phyloP scores from a whole-genome alignment of 2,329 filamentous ascomycete species.

The Elsinoe necatrix region DNA sequence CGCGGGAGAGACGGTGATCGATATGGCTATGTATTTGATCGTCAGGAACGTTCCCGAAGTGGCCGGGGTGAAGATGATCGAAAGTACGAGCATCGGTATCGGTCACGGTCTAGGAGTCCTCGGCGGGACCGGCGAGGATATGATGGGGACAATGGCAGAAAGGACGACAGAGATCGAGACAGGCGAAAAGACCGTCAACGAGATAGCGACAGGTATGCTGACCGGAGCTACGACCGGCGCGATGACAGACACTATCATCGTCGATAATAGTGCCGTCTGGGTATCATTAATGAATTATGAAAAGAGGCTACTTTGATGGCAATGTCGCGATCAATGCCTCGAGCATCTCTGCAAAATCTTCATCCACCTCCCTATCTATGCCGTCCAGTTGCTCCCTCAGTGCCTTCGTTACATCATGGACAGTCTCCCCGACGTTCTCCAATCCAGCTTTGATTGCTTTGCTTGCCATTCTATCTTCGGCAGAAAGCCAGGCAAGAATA shows the following conservation, averaged over 20 bases:
- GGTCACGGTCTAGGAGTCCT: constrained; percentile 27
- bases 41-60: constrained; percentile 37
- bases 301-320: constrained; percentile 13
- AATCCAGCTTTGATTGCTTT: constrained; percentile 56
- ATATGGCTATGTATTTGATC: constrained; percentile 77
- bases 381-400: constrained; percentile 60
- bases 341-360: constrained; percentile 54
- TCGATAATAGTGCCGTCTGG: constrained; percentile 1
- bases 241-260: constrained; percentile 17
- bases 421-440: constrained; percentile 57
- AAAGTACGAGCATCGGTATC: constrained; percentile 13
- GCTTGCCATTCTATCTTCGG: constrained; percentile 73
- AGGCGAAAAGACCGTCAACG: constrained; percentile 16
- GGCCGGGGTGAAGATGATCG: constrained; percentile 18
- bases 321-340: constrained; percentile 44
- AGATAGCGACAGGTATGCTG: neutral
- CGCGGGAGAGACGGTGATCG: constrained; percentile 34
- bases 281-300: constrained; percentile 11
- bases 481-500: constrained; percentile 80
- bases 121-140: constrained; percentile 16
- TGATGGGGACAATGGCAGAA: constrained; percentile 4
- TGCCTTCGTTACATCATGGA: constrained; percentile 56
- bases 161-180: constrained; percentile 19
- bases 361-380: constrained; percentile 46
- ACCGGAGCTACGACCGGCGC: too few relatives aligned